Evolutionary conservation across 2,329 filamentous ascomycete genomes (phyloP).

Genomic region (Bipolaris oryzae): DNA sequence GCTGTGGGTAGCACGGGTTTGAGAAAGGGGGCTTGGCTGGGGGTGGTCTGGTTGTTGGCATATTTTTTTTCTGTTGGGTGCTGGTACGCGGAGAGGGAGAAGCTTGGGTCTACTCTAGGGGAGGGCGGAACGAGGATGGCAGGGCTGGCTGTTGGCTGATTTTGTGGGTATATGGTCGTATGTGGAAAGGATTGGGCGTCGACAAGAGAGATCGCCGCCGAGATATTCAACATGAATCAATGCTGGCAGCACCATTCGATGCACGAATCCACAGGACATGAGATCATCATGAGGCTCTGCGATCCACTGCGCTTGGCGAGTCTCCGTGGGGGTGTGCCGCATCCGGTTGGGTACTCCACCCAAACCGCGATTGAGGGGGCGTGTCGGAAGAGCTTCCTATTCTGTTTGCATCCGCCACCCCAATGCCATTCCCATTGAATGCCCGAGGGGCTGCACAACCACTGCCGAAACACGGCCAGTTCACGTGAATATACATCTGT

Average conservation of each 20-base stretch:
- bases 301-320: constrained; percentile 13
- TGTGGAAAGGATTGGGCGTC: constrained; percentile 10
- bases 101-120: neutral
- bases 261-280: constrained; percentile 13
- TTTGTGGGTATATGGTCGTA: constrained; percentile 1
- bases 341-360: constrained; percentile 9
- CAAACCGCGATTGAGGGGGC: neutral
- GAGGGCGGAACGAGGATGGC: neutral
- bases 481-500: neutral
- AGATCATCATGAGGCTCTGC: constrained; percentile 24
- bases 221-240: constrained; percentile 6
- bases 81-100: neutral
- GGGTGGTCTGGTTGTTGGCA: neutral
- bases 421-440: neutral
- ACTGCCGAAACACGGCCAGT: neutral
- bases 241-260: constrained; percentile 3
- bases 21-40: neutral
- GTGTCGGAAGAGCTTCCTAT: constrained; percentile 6
- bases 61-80: constrained; percentile 6
- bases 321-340: constrained; percentile 13
- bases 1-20: constrained; percentile 37
- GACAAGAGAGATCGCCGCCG: neutral
- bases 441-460: neutral
- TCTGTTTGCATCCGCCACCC: neutral
- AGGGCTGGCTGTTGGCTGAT: neutral